phyloP scores from a whole-genome alignment of 2,329 filamentous ascomycete genomes.

The Epichloe sylvatica region DNA sequence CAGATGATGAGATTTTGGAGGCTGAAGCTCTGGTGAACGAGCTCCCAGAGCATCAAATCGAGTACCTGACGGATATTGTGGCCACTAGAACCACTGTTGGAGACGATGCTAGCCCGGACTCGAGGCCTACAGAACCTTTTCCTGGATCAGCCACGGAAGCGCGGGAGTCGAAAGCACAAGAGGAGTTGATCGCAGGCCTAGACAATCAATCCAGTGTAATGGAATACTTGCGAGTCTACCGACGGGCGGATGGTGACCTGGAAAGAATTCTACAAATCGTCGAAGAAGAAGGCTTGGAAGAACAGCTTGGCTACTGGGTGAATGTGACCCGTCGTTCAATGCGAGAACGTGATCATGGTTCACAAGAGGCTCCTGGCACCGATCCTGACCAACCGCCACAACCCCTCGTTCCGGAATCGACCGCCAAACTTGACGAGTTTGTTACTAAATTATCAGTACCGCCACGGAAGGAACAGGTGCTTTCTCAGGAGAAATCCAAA shows the following conservation, averaged over 20 bases:
- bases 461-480: not conserved
- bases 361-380: not conserved
- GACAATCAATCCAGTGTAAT: constrained; percentile 14
- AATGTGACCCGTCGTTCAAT: constrained; percentile 31
- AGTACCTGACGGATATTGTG: not conserved
- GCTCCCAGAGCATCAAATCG: not conserved
- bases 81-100: not conserved
- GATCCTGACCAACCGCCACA: not conserved
- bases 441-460: not conserved
- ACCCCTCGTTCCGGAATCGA: not conserved
- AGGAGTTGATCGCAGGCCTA: not conserved
- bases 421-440: not conserved
- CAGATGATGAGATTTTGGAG: constrained; percentile 21
- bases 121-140: not conserved
- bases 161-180: not conserved
- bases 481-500: constrained; percentile 7
- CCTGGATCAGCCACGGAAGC: not conserved
- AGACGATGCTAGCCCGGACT: not conserved
- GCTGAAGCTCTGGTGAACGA: constrained; percentile 10
- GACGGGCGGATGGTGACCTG: constrained; percentile 44
- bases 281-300: constrained; percentile 43
- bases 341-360: constrained; percentile 9
- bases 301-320: constrained; percentile 46
- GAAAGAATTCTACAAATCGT: constrained; percentile 47
- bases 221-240: constrained; percentile 39